Percentiles rank a stretch among this genome's conserved stretches.
Conservation (phyloP, 805 yeast species). For the Candida palmyrensis region DNA sequence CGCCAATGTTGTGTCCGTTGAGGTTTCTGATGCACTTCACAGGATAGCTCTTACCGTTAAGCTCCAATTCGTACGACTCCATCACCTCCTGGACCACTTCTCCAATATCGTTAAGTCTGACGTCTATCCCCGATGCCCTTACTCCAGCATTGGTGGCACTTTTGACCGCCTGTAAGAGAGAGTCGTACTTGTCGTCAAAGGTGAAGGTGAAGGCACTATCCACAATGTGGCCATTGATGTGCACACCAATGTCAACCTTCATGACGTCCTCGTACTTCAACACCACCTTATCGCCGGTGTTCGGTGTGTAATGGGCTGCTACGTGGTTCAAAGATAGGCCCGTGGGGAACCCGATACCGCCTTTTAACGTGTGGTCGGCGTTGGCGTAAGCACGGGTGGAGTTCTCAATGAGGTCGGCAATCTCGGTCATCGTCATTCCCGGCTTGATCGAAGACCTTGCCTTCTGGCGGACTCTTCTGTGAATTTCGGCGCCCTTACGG, state of each 20-base stretch:
- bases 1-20: constrained; percentile 90
- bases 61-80: constrained; percentile 93
- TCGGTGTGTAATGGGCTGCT: constrained; percentile 98
- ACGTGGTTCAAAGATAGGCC: constrained; percentile 89
- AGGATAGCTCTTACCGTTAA: constrained; percentile 80
- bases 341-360: constrained; percentile 98
- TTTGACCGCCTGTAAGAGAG: constrained; percentile 74
- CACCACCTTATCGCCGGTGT: constrained; percentile 84
- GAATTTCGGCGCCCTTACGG: constrained; percentile 95
- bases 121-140: constrained; percentile 92
- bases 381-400: constrained; percentile 71
- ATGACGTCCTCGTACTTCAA: constrained; percentile 84
- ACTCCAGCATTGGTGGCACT: constrained; percentile 95
- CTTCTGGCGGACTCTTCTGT: constrained; percentile 81
- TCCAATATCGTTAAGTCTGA: constrained; percentile 89
- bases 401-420: constrained; percentile 86
- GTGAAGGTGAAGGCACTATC: constrained; percentile 95
- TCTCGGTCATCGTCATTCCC: constrained; percentile 86
- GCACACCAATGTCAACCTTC: constrained; percentile 97
- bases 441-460: constrained; percentile 74
- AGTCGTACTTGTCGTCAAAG: constrained; percentile 79
- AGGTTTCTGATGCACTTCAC: constrained; percentile 87
- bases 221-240: constrained; percentile 87
- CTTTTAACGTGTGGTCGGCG: constrained; percentile 56
- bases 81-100: constrained; percentile 94